Evolutionary conservation across 257 asterid genomes (phyloP), one percentile per base, ranked within the genome.

Genomic region (Haberlea rhodopensis): DNA sequence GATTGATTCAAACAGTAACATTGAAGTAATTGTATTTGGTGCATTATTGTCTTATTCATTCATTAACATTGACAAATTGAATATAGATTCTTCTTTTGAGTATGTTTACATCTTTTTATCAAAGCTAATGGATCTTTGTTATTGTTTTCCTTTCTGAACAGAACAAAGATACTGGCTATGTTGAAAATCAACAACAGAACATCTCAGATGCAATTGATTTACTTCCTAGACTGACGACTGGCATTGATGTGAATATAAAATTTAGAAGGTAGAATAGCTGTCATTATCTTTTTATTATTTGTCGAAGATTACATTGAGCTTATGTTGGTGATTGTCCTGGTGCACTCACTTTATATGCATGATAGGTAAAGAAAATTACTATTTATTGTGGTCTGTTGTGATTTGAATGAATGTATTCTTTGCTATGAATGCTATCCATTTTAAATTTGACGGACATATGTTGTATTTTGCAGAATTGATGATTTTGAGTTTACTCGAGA

Each of bases 401-500:
- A 59, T 34, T 53, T n/a, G 20, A 58, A 8, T 60, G 31, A 45
- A 51, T 24, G 60, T 53, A 65, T 20, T 18, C 6, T 56, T 49
- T 71, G 34, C 29, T 15, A n/a, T n/a, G n/a, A n/a, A n/a, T n/a
- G n/a, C n/a, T 22, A 19, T 22, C n/a, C 29, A 8, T 73, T 48
- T 21, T 71, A 37, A 32, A 37, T 69, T 18, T 75, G 78, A 74
- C 53, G 25, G 53, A 63, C 62, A 16, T 60, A 18, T 66, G 48
- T 67, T 23, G 18, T 65, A 73, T 18, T 63, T 71, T 76, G 63
- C 91, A 90, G 97, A 74, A 89, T 94, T 61, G 90, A 72, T 80
- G 97, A 94, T 82, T 94, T 94, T 70, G 99, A 94, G 84, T 94
- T 87, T 81, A 94, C 99, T 58, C 85, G 77, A 43, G 99, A 94